These are phyloP conservation scores for Strobilomyces confusus DNA, from an alignment of 768 basidiomycete species.

Conservation along the genomic window DNA sequence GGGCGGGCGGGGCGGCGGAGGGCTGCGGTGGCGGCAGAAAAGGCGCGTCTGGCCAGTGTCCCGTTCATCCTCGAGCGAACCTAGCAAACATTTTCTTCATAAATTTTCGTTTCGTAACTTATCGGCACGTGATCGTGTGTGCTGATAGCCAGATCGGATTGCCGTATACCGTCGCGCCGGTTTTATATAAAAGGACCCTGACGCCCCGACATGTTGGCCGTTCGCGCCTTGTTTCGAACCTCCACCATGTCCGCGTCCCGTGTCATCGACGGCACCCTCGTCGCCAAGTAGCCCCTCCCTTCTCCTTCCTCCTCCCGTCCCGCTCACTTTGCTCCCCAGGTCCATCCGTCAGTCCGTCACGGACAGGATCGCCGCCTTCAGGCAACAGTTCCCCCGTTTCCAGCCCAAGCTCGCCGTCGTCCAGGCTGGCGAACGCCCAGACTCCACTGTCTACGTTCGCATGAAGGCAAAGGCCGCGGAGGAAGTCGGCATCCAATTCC, in stretches of 20 bases:
- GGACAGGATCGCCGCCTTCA: slow-evolving; percentile 59
- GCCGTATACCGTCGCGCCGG: neutral
- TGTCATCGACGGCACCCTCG: slow-evolving; percentile 77
- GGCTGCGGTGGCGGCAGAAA: slow-evolving; percentile 60
- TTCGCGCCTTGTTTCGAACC: slow-evolving; percentile 20
- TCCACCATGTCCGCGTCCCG: slow-evolving; percentile 40
- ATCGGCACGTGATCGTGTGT: slow-evolving; percentile 22
- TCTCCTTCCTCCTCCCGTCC: slow-evolving; percentile 5
- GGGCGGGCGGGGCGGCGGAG: no score
- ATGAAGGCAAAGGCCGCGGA: slow-evolving; percentile 97
- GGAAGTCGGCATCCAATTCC: slow-evolving; percentile 86
- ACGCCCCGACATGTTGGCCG: slow-evolving; percentile 4
- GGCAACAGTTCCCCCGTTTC: slow-evolving; percentile 78
- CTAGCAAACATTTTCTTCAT: neutral
- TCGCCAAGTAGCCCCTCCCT: slow-evolving; percentile 67
- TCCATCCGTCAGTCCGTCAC: slow-evolving; percentile 76
- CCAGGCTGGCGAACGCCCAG: slow-evolving; percentile 89
- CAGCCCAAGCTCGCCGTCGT: slow-evolving; percentile 87
- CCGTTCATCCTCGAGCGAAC: slow-evolving; percentile 42
- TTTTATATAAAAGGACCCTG: neutral
- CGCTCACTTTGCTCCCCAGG: slow-evolving; percentile 39
- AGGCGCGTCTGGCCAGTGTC: slow-evolving; percentile 44
- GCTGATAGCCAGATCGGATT: neutral
- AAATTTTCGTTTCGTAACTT: neutral
- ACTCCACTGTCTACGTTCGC: slow-evolving; percentile 89